Conservation (phyloP, 768 basidiomycete genomes). For the Russula virescens region DNA sequence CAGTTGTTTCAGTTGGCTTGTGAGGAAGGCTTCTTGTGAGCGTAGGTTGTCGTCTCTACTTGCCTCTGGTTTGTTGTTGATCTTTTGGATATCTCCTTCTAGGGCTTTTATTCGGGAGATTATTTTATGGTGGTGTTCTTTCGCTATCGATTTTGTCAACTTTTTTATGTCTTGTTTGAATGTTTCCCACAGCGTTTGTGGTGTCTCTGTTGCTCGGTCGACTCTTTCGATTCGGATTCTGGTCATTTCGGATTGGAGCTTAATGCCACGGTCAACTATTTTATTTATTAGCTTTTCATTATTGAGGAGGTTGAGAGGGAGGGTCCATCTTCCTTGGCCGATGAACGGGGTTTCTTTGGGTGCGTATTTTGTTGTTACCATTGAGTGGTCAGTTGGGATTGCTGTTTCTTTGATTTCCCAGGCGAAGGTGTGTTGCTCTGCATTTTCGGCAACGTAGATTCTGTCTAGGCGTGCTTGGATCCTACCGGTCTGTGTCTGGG, state of each 20-base stretch:
- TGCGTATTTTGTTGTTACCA: too few relatives aligned
- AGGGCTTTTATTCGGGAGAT: background rate
- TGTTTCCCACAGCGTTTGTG: background rate
- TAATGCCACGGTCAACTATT: background rate
- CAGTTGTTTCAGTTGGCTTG: background rate
- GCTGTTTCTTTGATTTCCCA: too few relatives aligned
- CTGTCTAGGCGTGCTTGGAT: too few relatives aligned
- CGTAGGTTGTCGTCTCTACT: background rate
- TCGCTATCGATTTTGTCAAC: background rate
- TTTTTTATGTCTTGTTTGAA: background rate
- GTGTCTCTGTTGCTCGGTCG: background rate
- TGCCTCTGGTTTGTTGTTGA: background rate
- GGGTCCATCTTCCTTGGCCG: too few relatives aligned
- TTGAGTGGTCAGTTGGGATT: too few relatives aligned
- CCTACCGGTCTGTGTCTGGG: too few relatives aligned
- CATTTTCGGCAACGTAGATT: too few relatives aligned
- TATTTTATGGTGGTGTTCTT: background rate
- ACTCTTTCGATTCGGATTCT: too few relatives aligned
- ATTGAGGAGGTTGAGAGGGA: too few relatives aligned
- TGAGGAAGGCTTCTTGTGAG: background rate
- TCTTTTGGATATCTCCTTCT: background rate
- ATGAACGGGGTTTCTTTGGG: too few relatives aligned
- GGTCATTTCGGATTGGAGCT: background rate
- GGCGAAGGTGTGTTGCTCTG: too few relatives aligned
- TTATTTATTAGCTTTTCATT: background rate